Evolutionary conservation across 176 grass and related monocot species (phyloP), one percentile per base, ranked within the genome.

Genomic region (Tillandsia leiboldiana): DNA sequence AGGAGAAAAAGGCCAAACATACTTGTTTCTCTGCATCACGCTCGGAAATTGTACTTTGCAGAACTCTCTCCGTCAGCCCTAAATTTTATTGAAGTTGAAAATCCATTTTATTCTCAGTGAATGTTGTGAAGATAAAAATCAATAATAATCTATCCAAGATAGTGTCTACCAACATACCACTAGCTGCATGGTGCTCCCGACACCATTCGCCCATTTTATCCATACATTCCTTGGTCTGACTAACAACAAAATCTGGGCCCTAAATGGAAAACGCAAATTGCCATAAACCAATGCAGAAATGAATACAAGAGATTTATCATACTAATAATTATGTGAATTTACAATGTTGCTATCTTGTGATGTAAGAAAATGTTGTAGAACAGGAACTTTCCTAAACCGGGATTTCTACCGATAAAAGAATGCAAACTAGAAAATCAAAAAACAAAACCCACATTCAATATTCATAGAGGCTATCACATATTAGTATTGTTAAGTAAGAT

Each of bases 131-230:
- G 15, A 20, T 18, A 61, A 61, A 61, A 9, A 18, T 8, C 17
- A 67, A 71, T 9, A 85, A 50, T 13, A 51, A 24, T 72, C 13
- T 54, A 49, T 65, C 48, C 53, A 74, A 42, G 27, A 53, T 11
- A 81, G 69, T 65, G 63, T 23, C 27, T 10, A 78, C 49, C 1
- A 76, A 62, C 64, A 53, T 88, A 96, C 91, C 87, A 77, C 85
- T 96, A 84, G 87, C 72, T 75, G 74, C 72, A 77, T 96, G 87
- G 56, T 96, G 91, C 26, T 64, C 85, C 64, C 71, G 73, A 64
- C 91, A 96, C 91, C 91, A 96, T 81, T 91, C 80, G 65, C 64
- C 75, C 91, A 96, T 91, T 54, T 84, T 86, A 72, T 96, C 91
- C 74, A 96, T 86, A 72, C 78, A 78, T 28, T 86, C 83, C 72